phyloP scores from a whole-genome alignment of 345 rosid genomes.

The Mallotus nudiflorus region DNA sequence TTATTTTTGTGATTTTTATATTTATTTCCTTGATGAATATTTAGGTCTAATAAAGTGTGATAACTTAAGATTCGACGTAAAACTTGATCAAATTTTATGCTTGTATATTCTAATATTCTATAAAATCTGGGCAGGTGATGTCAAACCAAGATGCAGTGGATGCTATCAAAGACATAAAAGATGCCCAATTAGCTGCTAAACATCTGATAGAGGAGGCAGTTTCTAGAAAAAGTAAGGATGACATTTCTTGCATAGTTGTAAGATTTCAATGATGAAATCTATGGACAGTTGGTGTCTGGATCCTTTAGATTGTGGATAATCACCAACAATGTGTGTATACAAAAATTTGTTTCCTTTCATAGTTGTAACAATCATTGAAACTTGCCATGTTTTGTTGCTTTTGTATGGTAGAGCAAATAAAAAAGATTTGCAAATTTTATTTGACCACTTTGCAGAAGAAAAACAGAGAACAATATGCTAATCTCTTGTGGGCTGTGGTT shows the following conservation, averaged over 20 bases:
- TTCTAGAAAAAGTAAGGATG: slow-evolving; percentile 75
- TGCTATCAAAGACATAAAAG: slow-evolving; percentile 54
- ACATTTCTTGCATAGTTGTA: slow-evolving; percentile 89
- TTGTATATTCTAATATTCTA: neutral
- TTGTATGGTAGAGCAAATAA: slow-evolving; percentile 10
- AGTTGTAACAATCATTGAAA: slow-evolving; percentile 11
- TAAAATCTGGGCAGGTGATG: slow-evolving; percentile 49
- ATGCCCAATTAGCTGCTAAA: slow-evolving; percentile 68
- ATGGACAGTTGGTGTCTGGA: neutral
- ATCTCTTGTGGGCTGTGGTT: too few species aligned
- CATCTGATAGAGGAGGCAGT: slow-evolving; percentile 65
- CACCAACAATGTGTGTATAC: slow-evolving; percentile 14
- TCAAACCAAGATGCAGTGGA: slow-evolving; percentile 81
- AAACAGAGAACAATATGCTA: too few species aligned
- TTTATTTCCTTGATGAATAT: too few species aligned
- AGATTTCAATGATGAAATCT: slow-evolving; percentile 46
- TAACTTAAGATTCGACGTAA: too few species aligned
- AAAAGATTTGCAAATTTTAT: slow-evolving; percentile 3
- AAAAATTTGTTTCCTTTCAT: slow-evolving; percentile 13
- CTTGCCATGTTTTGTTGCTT: neutral
- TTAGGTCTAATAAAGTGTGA: neutral
- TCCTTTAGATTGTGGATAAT: slow-evolving; percentile 4
- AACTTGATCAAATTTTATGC: neutral
- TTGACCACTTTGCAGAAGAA: neutral
- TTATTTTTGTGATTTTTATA: too few species aligned